Evolutionary conservation across 192 early-diverging fungal species (phyloP).

Genomic region (Podila minutissima): DNA sequence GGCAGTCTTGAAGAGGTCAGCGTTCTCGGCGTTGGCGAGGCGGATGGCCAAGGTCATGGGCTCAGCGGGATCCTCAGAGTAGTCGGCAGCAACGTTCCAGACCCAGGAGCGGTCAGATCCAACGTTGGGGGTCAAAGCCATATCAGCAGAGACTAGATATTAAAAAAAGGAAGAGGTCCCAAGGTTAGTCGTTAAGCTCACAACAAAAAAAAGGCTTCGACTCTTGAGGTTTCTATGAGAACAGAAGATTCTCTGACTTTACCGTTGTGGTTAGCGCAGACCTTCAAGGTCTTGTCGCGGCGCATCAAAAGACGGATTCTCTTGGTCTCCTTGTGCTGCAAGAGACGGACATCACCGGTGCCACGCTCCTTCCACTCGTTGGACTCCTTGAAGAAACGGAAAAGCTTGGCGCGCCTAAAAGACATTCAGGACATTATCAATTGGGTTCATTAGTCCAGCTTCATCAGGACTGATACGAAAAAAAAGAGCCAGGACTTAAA

Average conservation of each 20-base stretch:
- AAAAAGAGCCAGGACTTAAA: background rate
- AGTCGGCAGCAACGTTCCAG: conserved; percentile 90
- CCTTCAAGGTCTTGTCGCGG: conserved; percentile 97
- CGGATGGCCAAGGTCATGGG: conserved; percentile 93
- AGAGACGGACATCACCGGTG: conserved; percentile 95
- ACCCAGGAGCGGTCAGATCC: conserved; percentile 99
- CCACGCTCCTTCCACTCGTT: conserved; percentile 99
- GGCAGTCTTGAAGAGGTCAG: conserved; percentile 43
- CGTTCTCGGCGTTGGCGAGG: conserved; percentile 92
- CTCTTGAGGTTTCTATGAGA: background rate
- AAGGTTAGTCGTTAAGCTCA: too few relatives aligned
- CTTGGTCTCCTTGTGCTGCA: conserved; percentile 89
- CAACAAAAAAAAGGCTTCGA: too few relatives aligned
- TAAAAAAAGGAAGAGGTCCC: background rate
- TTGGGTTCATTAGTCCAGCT: too few relatives aligned
- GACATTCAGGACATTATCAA: too few relatives aligned
- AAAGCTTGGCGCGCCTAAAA: conserved; percentile 93
- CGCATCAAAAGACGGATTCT: conserved; percentile 99
- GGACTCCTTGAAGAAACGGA: conserved; percentile 91
- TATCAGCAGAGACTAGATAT: conserved; percentile 76
- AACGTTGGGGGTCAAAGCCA: conserved; percentile 93
- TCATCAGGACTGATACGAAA: conserved; percentile 5
- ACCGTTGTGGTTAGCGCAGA: conserved; percentile 98
- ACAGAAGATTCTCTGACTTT: background rate
- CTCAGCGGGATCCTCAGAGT: conserved; percentile 83